phyloP scores from a whole-genome alignment of 305 asterid species.

The Fraxinus latifolia region DNA sequence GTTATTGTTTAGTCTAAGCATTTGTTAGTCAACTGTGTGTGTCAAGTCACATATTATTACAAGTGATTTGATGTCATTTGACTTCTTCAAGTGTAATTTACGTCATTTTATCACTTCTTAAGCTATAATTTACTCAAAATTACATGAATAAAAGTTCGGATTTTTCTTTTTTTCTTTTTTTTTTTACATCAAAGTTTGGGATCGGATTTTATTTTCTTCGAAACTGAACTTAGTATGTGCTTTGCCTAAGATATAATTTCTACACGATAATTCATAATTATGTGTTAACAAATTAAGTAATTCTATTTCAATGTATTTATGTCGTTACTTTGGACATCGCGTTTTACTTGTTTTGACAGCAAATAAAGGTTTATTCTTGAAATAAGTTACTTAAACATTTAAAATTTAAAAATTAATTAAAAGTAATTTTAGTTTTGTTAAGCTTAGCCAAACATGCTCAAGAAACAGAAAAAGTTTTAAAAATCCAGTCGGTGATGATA shows the following conservation, averaged over 20 bases:
- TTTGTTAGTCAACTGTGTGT: neutral
- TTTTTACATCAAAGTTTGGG: neutral
- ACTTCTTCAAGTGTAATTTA: neutral
- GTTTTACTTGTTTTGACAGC: neutral
- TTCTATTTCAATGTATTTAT: neutral
- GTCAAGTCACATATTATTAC: neutral
- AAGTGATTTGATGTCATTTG: neutral
- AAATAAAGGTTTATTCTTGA: neutral
- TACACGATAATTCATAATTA: neutral
- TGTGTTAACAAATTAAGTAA: neutral
- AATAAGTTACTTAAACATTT: neutral
- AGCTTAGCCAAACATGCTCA: neutral
- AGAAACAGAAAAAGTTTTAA: neutral
- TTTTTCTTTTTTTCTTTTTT: too few relatives aligned
- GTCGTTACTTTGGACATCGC: neutral
- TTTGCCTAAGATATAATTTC: too few relatives aligned
- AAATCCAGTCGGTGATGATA: constrained; percentile 29
- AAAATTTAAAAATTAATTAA: neutral
- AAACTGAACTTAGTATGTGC: neutral
- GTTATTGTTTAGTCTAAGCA: neutral
- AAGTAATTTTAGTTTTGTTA: neutral
- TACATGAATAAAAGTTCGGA: neutral
- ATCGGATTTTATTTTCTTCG: neutral
- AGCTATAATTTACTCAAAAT: neutral
- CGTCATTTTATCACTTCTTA: neutral